Evolutionary conservation across 1,139 yeast species (phyloP), one percentile per base, ranked within the genome.

Genomic region (Magnusiomyces tetraspermus): DNA sequence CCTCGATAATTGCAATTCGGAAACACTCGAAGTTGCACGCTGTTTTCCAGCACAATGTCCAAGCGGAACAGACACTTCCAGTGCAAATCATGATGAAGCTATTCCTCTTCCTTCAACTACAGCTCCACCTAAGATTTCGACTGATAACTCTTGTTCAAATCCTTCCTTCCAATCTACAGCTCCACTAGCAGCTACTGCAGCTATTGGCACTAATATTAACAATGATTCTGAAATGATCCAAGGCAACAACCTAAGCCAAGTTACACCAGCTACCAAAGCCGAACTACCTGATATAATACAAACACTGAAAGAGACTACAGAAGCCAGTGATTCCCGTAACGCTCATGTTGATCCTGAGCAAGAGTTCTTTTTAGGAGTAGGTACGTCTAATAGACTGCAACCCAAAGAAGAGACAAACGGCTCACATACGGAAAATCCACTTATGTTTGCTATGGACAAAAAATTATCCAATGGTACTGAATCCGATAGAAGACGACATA

Each of bases 1-100:
- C 60, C 76, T 82, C 3, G 75, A 67, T 1, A 61, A 22, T 22
- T 42, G 45, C 31, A 17, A 30, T 17, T 43, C 50, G 4, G 43
- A 13, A 42, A 42, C 45, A 28, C 15, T 22, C 17, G 45, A 42
- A 11, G 26, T 15, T 15, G 8, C 31, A 17, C 45, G 31, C 31
- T 15, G 23, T 42, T 42, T 23, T 22, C 19, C 45, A n/a, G 19
- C 17, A 13, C 17, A 42, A 17, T 22, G 19, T 30, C 23, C 45
- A n/a, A 5, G 45, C 26, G 6, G 31, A 22, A 22, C 30, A 23
- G 6, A 8, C 15, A 4, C 17, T 42, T 17, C 23, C 28, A 3
- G 10, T 10, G n/a, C 8, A 6, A 6, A 6, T 21, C 8, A 36
- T 36, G 40, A 36, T 5, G 40, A 13, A 13, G 15, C 8, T 10